Conservation (phyloP, 106 monocot species). For the Narthecium ossifragum region DNA sequence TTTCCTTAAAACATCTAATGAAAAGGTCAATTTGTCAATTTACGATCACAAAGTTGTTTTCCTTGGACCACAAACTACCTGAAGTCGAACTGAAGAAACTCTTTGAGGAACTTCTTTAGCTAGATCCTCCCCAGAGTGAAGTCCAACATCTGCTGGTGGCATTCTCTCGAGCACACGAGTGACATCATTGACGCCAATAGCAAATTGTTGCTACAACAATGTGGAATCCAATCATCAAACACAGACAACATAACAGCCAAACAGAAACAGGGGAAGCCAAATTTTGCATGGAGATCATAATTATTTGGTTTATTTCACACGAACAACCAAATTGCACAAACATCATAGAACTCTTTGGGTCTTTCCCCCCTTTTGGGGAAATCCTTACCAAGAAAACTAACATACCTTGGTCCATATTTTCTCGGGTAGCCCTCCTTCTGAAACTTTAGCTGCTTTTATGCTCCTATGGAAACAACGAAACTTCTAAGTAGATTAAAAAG, state of each 20-base stretch:
- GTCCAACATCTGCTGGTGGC: constrained; percentile 18
- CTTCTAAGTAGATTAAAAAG: neutral
- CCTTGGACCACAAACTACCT: constrained; percentile 26
- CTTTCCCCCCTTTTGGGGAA: neutral
- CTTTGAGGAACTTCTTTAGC: constrained; percentile 3
- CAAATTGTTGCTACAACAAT: constrained; percentile 68
- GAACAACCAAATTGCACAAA: neutral
- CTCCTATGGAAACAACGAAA: constrained; percentile 20
- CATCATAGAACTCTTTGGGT: too few species aligned
- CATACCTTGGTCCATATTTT: constrained; percentile 84
- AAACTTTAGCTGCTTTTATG: constrained; percentile 41
- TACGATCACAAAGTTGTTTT: too few species aligned
- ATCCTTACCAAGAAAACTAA: neutral
- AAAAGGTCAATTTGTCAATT: too few species aligned
- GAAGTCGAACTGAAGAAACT: constrained; percentile 42
- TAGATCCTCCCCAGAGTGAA: constrained; percentile 3
- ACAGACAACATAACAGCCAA: neutral
- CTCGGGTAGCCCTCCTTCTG: constrained; percentile 43
- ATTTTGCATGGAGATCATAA: too few species aligned
- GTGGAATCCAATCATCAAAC: neutral
- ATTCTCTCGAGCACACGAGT: constrained; percentile 89
- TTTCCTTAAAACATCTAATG: too few species aligned
- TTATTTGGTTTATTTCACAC: too few species aligned
- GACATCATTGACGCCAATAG: constrained; percentile 83
- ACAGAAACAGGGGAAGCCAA: neutral